These are phyloP conservation scores for Bimuria novae-zelandiae DNA, from an alignment of 2,329 filamentous ascomycete genomes.

Conservation along the genomic window DNA sequence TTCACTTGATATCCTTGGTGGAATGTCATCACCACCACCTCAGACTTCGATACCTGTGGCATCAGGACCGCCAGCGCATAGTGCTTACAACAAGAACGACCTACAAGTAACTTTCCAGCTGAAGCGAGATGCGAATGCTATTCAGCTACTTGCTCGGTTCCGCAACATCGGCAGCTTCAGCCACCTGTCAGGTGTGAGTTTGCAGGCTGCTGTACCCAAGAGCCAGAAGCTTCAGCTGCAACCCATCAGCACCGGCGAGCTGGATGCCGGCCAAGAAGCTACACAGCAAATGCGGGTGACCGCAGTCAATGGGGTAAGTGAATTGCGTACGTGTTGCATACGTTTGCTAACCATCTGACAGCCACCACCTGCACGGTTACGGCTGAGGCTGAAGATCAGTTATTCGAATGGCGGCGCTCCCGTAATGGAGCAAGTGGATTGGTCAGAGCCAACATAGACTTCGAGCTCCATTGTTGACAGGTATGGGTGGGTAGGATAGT, in stretches of 20 bases:
- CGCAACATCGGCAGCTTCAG: conserved; percentile 72
- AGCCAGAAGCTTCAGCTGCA: conserved; percentile 92
- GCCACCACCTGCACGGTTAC: conserved; percentile 71
- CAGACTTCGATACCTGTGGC: conserved; percentile 48
- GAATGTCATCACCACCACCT: conserved; percentile 54
- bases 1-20: conserved; percentile 48
- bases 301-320: conserved; percentile 85
- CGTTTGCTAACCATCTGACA: conserved; percentile 48
- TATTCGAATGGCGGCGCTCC: conserved; percentile 73
- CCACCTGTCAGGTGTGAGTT: conserved; percentile 72
- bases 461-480: background rate
- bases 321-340: conserved; percentile 7
- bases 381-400: conserved; percentile 82
- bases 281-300: conserved; percentile 89
- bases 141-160: conserved; percentile 85
- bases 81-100: conserved; percentile 86
- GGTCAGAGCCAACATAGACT: conserved; percentile 74
- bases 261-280: conserved; percentile 78
- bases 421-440: conserved; percentile 92
- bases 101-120: conserved; percentile 80
- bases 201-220: conserved; percentile 96
- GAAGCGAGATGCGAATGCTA: conserved; percentile 77
- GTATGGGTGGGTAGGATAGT: background rate
- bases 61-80: conserved; percentile 58
- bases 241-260: conserved; percentile 80